Conservation (phyloP, 371 early-diverging fungal genomes). For the Scutellospora calospora region DNA sequence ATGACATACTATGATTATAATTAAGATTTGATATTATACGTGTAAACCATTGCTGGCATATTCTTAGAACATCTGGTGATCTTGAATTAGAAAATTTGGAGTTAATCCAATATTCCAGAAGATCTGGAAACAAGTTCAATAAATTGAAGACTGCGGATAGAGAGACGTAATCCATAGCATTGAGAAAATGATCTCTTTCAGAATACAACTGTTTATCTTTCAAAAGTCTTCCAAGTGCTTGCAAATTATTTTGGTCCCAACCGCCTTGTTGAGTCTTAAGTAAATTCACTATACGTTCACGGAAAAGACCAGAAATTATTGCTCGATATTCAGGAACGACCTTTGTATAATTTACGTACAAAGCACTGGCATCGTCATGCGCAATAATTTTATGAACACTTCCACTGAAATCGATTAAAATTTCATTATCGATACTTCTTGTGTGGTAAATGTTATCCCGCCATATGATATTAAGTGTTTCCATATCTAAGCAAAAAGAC, state of each 20-base stretch:
- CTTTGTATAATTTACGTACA: neutral
- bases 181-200: neutral
- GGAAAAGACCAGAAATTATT: neutral
- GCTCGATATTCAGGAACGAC: neutral
- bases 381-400: neutral
- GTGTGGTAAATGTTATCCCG: neutral
- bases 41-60: constrained; percentile 5
- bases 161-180: constrained; percentile 1
- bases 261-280: neutral
- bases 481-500: neutral
- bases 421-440: neutral
- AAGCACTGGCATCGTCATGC: neutral
- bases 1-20: neutral
- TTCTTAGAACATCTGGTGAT: neutral
- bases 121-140: constrained; percentile 11
- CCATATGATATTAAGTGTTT: neutral
- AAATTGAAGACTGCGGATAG: neutral
- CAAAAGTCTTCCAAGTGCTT: neutral
- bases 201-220: neutral
- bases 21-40: neutral
- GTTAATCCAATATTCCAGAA: neutral
- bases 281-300: neutral
- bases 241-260: neutral
- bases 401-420: neutral
- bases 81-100: neutral